phyloP scores from a whole-genome alignment of 2,329 filamentous ascomycete species.

The Diaporthe sp. region DNA sequence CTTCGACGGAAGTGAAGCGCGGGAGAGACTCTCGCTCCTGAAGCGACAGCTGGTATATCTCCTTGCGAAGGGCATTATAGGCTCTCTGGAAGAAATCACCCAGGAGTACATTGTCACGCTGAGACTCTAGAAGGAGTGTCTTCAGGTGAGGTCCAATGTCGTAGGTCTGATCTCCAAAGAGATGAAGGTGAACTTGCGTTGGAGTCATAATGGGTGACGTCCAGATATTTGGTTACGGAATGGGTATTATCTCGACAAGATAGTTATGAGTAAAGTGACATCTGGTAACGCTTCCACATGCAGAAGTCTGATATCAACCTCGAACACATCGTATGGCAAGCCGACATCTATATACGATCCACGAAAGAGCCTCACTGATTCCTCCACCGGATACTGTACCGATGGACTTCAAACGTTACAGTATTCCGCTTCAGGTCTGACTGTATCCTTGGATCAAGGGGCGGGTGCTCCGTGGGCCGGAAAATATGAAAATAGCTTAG shows the following conservation, averaged over 20 bases:
- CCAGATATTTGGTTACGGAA: not conserved
- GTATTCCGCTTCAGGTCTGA: slow-evolving; percentile 3
- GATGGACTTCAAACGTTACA: not conserved
- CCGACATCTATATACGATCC: slow-evolving; percentile 5
- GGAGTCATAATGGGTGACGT: not conserved
- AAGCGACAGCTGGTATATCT: slow-evolving; percentile 37
- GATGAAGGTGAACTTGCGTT: slow-evolving; percentile 36
- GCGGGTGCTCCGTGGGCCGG: not conserved
- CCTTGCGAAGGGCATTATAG: slow-evolving; percentile 21
- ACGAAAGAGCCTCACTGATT: not conserved
- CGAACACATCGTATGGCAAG: not conserved
- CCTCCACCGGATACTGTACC: no score
- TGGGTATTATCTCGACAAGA: not conserved
- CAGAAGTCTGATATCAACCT: not conserved
- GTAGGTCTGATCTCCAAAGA: slow-evolving; percentile 46
- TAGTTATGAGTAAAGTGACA: not conserved
- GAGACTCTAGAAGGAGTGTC: slow-evolving; percentile 35
- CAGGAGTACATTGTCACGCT: slow-evolving; percentile 40
- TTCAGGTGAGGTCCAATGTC: slow-evolving; percentile 42
- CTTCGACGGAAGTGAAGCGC: slow-evolving; percentile 44
- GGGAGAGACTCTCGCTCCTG: slow-evolving; percentile 43
- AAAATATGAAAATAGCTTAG: slow-evolving; percentile 1
- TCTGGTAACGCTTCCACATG: not conserved
- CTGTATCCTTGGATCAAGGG: not conserved
- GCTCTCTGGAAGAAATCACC: not conserved